A percentile compares a stretch with the other conserved stretches of the same genome.
Conservation (phyloP, 1,139 yeast genomes). For the Taphrina communis region DNA sequence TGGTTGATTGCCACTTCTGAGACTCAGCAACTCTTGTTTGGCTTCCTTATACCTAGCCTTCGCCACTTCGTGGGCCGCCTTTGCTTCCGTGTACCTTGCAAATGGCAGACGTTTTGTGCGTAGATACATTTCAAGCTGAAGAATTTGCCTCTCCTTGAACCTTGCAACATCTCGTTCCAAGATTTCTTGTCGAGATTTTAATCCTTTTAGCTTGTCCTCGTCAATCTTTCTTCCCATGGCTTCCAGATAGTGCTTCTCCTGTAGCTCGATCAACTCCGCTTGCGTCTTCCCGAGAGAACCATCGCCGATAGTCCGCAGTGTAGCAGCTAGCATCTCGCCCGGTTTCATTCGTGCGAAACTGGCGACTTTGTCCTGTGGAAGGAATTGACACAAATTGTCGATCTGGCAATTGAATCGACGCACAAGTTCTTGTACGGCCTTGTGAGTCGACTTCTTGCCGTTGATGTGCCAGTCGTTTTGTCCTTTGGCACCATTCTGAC, state of each 20-base stretch:
- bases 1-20: constrained; percentile 48
- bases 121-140: constrained; percentile 40
- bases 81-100: constrained; percentile 42
- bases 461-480: constrained; percentile 67
- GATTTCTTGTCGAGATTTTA: constrained; percentile 53
- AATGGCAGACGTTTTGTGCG: constrained; percentile 43
- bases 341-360: constrained; percentile 86
- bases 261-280: constrained; percentile 61
- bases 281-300: constrained; percentile 65
- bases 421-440: constrained; percentile 58
- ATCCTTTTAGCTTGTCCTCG: constrained; percentile 47
- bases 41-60: constrained; percentile 54
- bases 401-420: constrained; percentile 73
- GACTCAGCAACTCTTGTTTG: constrained; percentile 54
- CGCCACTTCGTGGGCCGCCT: constrained; percentile 50
- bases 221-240: constrained; percentile 45
- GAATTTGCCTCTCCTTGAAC: constrained; percentile 46
- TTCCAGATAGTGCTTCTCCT: constrained; percentile 51
- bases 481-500: constrained; percentile 19
- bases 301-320: constrained; percentile 79
- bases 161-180: constrained; percentile 46
- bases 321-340: constrained; percentile 72
- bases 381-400: constrained; percentile 88
- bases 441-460: constrained; percentile 56
- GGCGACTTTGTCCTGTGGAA: constrained; percentile 95